These are phyloP conservation scores for Aureobasidium sp. DNA, from an alignment of 2,329 filamentous ascomycete species.

Conservation along the genomic window DNA sequence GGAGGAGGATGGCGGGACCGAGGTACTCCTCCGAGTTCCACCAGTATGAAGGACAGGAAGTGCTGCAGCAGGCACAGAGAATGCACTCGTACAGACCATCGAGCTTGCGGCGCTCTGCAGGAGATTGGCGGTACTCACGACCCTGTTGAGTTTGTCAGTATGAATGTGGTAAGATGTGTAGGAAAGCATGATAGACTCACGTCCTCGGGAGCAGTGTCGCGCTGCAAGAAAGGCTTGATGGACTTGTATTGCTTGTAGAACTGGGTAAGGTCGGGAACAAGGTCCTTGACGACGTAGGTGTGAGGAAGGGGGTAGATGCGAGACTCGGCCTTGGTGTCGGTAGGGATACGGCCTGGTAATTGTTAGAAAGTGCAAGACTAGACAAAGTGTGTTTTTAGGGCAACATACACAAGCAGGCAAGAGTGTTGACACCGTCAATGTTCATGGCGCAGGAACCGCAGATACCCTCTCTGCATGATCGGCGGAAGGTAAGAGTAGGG, in stretches of 20 bases:
- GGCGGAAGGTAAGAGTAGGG: conserved; percentile 89
- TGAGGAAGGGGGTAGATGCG: conserved; percentile 98
- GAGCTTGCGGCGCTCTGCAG: conserved; percentile 90
- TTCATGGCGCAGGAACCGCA: conserved; percentile 99
- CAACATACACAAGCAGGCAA: conserved; percentile 89
- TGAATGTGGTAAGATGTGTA: not conserved
- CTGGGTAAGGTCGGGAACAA: conserved; percentile 93
- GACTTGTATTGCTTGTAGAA: conserved; percentile 99
- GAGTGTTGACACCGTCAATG: conserved; percentile 96
- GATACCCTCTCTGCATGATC: conserved; percentile 96
- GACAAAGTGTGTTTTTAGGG: not conserved
- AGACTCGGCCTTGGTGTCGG: conserved; percentile 69
- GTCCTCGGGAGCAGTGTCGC: conserved; percentile 74
- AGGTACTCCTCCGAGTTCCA: conserved; percentile 99
- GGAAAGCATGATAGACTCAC: conserved; percentile 47
- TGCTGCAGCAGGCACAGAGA: conserved; percentile 97
- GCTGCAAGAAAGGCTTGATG: conserved; percentile 97
- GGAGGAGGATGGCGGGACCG: conserved; percentile 88
- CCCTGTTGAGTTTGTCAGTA: conserved; percentile 50
- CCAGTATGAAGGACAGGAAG: conserved; percentile 99
- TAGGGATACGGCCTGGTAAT: conserved; percentile 76
- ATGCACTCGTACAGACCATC: conserved; percentile 99
- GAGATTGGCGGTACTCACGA: conserved; percentile 84
- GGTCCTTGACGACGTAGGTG: conserved; percentile 98
- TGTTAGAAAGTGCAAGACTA: not conserved